Conservation (phyloP, 768 basidiomycete species). For the Hortiboletus campestris region DNA sequence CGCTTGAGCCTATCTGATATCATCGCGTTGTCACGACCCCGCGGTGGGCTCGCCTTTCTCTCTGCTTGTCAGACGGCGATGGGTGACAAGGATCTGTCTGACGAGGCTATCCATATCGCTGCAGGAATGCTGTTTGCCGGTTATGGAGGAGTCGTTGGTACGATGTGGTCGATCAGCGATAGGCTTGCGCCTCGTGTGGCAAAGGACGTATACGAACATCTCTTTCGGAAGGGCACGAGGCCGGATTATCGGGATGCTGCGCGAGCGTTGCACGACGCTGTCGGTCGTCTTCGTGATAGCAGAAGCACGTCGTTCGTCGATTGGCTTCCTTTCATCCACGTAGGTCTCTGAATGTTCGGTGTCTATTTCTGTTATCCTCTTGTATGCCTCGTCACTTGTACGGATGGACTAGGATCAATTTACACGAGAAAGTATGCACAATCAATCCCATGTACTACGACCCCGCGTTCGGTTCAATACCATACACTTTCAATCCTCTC, state of each 20-base stretch:
- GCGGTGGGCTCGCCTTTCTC: conserved; percentile 39
- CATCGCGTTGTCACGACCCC: conserved; percentile 10
- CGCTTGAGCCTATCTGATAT: conserved; percentile 4
- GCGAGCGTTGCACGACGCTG: conserved; percentile 2
- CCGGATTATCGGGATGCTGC: neutral
- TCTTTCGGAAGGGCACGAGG: neutral
- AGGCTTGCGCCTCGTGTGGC: conserved; percentile 35
- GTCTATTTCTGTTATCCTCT: neutral
- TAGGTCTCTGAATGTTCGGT: neutral
- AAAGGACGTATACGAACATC: conserved; percentile 29
- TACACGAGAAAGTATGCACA: neutral
- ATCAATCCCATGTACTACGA: neutral
- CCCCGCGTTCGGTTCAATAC: conserved; percentile 41
- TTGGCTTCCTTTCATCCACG: neutral
- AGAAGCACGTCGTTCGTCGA: neutral
- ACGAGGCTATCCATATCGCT: conserved; percentile 43
- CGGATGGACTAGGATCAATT: neutral
- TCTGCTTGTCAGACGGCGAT: conserved; percentile 47
- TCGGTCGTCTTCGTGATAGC: neutral
- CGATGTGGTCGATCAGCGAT: conserved; percentile 45
- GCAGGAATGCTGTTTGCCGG: conserved; percentile 39
- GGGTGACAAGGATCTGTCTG: conserved; percentile 32
- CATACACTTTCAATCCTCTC: conserved; percentile 29
- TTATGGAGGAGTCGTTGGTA: conserved; percentile 37
- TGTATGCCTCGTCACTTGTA: neutral